phyloP scores from a whole-genome alignment of 805 yeast genomes.

The Hanseniaspora jakobsenii region DNA sequence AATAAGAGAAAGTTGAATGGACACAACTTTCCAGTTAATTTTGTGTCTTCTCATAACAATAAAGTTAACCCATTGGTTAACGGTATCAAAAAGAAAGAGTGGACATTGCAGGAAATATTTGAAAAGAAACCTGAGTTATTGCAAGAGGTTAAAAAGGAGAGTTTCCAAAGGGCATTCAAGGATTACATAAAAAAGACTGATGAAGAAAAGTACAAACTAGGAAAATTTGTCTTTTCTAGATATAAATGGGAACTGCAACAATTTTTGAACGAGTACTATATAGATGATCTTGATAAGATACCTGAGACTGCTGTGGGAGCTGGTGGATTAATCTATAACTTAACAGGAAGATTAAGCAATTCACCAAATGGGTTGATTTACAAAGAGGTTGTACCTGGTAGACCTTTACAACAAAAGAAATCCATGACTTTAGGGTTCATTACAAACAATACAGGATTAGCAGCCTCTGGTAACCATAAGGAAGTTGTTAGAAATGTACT shows the following conservation, averaged over 20 bases:
- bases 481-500: constrained; percentile 25
- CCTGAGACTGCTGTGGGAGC: constrained; percentile 40
- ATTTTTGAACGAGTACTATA: constrained; percentile 28
- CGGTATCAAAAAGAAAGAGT: constrained; percentile 1
- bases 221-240: constrained; percentile 25
- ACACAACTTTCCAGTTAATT: constrained; percentile 37
- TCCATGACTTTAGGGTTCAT: constrained; percentile 32
- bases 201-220: constrained; percentile 32
- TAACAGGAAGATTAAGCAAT: constrained; percentile 55
- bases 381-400: constrained; percentile 53
- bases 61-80: constrained; percentile 29
- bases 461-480: too few species aligned
- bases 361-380: constrained; percentile 57
- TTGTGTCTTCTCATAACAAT: constrained; percentile 18
- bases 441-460: constrained; percentile 50
- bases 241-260: constrained; percentile 32
- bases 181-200: constrained; percentile 41
- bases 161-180: constrained; percentile 42
- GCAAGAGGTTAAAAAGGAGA: not conserved
- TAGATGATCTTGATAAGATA: constrained; percentile 15
- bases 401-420: constrained; percentile 38
- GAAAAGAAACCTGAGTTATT: constrained; percentile 2
- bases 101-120: not conserved
- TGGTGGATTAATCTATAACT: constrained; percentile 62
- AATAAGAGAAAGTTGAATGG: constrained; percentile 58